These are phyloP conservation scores for Salvia hispanica DNA, from an alignment of 257 asterid species.

Conservation along the genomic window DNA sequence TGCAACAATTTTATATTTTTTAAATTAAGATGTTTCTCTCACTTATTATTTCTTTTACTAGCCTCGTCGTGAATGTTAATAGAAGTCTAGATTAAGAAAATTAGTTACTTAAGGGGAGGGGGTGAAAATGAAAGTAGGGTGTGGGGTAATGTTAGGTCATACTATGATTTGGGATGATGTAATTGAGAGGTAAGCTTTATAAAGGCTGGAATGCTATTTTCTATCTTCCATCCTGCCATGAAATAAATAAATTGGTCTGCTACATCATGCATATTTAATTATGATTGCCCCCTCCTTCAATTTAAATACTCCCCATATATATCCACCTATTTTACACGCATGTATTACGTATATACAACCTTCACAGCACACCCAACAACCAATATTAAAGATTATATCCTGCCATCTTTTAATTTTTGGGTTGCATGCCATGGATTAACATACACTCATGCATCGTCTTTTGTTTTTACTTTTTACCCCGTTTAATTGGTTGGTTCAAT, in stretches of 20 bases:
- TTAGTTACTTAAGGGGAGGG: not conserved
- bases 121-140: constrained; percentile 10
- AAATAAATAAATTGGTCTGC: constrained; percentile 13
- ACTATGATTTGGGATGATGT: constrained; percentile 35
- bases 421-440: not conserved
- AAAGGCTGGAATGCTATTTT: constrained; percentile 17
- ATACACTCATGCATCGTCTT: too few species aligned
- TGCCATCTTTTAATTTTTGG: not conserved
- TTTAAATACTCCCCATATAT: not conserved
- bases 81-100: not conserved
- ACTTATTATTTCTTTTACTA: too few species aligned
- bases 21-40: too few species aligned
- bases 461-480: too few species aligned
- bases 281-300: not conserved
- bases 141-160: constrained; percentile 14
- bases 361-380: constrained; percentile 1
- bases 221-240: constrained; percentile 37
- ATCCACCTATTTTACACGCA: not conserved
- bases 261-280: not conserved
- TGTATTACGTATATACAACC: constrained; percentile 12
- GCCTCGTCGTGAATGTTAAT: too few species aligned
- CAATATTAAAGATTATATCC: constrained; percentile 9
- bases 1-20: too few species aligned
- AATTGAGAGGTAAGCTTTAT: constrained; percentile 18
- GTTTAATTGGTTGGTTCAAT: too few species aligned